These are phyloP conservation scores for Saturnispora silvae DNA, from an alignment of 805 yeast species.

Conservation along the genomic window DNA sequence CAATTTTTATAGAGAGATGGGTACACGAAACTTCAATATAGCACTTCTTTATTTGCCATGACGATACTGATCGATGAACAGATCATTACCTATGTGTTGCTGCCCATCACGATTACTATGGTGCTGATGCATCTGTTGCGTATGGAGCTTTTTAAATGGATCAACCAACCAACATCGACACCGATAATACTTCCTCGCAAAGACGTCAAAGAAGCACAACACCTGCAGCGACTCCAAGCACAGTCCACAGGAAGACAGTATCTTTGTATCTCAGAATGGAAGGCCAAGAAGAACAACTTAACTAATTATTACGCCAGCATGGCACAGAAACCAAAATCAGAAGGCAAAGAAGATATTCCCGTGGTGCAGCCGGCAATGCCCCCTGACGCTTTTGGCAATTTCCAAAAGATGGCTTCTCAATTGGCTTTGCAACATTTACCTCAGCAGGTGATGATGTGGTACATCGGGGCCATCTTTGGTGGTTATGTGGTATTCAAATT, in stretches of 20 bases:
- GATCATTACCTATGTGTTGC: conserved; percentile 77
- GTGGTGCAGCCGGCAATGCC: too few species aligned
- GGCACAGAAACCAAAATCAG: too few species aligned
- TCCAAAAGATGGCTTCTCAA: too few species aligned
- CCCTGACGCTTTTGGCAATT: too few species aligned
- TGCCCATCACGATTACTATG: conserved; percentile 88
- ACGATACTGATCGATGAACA: conserved; percentile 54
- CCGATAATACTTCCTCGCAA: conserved; percentile 42
- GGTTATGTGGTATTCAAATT: conserved; percentile 81
- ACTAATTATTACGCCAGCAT: too few species aligned
- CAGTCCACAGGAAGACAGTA: neutral
- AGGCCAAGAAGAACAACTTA: conserved; percentile 2
- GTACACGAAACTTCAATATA: neutral
- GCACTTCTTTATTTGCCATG: neutral
- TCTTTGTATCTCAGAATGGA: conserved; percentile 12
- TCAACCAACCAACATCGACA: conserved; percentile 39
- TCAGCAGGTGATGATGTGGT: conserved; percentile 89
- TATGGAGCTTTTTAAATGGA: conserved; percentile 45
- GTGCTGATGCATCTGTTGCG: conserved; percentile 74
- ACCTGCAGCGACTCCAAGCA: conserved; percentile 35
- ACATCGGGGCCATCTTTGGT: conserved; percentile 89
- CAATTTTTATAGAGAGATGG: too few species aligned
- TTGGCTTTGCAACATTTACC: conserved; percentile 80
- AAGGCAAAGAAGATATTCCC: too few species aligned
- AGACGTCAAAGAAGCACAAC: conserved; percentile 54